Evolutionary conservation across 2,329 filamentous ascomycete genomes (phyloP).

Genomic region (Calcarisporium arbuscula): DNA sequence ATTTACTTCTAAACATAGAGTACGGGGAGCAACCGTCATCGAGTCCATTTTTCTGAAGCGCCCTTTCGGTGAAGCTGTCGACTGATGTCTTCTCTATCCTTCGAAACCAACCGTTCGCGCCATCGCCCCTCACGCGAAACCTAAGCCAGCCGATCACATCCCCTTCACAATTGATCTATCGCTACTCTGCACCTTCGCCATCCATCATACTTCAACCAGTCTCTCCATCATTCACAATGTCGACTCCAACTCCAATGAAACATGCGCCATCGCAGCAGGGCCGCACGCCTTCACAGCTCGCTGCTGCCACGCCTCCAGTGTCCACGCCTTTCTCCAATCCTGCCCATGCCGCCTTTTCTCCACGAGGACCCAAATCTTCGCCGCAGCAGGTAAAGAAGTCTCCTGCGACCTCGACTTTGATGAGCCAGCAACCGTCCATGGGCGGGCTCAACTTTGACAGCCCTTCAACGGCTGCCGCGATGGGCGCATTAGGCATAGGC

Average conservation of each 20-base stretch:
- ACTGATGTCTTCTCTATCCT: slow-evolving; percentile 5
- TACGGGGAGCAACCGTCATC: too few relatives aligned
- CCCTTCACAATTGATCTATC: too few relatives aligned
- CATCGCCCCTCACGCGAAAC: slow-evolving; percentile 4
- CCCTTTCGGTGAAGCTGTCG: neutral
- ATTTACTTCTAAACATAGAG: too few relatives aligned
- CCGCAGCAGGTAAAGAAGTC: slow-evolving; percentile 61
- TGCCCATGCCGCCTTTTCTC: slow-evolving; percentile 53
- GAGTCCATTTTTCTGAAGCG: too few relatives aligned
- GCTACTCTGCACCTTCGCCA: slow-evolving; percentile 1
- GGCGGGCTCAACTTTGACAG: slow-evolving; percentile 55
- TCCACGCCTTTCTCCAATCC: slow-evolving; percentile 60
- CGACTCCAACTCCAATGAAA: slow-evolving; percentile 46
- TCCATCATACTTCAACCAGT: too few relatives aligned
- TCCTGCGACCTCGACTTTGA: slow-evolving; percentile 43
- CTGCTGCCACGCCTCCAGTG: slow-evolving; percentile 56
- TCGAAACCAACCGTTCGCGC: slow-evolving; percentile 1
- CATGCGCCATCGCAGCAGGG: slow-evolving; percentile 35
- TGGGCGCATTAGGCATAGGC: slow-evolving; percentile 49
- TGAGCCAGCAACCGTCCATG: slow-evolving; percentile 40
- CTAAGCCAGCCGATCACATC: neutral
- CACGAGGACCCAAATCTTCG: slow-evolving; percentile 50
- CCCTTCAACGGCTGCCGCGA: slow-evolving; percentile 55
- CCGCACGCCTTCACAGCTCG: slow-evolving; percentile 39
- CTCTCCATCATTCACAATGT: slow-evolving; percentile 29